Conservation (phyloP, 768 basidiomycete species). For the Phylloporus sp. region DNA sequence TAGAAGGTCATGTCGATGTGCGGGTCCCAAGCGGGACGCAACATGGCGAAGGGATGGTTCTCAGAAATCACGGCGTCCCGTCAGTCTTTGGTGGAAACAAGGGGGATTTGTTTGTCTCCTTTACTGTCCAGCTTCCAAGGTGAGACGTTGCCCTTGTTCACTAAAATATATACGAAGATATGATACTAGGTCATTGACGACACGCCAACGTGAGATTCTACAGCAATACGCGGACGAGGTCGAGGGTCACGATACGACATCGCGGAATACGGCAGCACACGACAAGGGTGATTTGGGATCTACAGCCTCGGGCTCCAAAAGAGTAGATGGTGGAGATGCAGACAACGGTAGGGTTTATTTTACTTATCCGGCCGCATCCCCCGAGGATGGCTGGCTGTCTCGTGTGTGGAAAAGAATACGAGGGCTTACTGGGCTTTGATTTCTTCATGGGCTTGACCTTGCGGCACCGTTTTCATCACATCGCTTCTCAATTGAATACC, state of each 20-base stretch:
- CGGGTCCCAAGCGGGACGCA: constrained; percentile 90
- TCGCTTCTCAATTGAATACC: constrained; percentile 31
- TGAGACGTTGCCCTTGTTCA: constrained; percentile 35
- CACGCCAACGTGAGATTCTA: constrained; percentile 80
- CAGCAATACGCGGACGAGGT: constrained; percentile 90
- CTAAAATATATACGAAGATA: constrained; percentile 4
- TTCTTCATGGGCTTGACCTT: constrained; percentile 46
- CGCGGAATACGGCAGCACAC: constrained; percentile 10
- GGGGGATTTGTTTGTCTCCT: constrained; percentile 87
- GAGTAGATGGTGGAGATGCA: constrained; percentile 21
- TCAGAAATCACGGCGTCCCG: constrained; percentile 80
- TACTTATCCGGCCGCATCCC: constrained; percentile 49
- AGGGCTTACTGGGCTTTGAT: constrained; percentile 66
- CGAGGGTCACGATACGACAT: constrained; percentile 53
- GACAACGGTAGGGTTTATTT: constrained; percentile 75
- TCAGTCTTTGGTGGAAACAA: constrained; percentile 53
- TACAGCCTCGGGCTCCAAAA: constrained; percentile 16
- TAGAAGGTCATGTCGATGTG: constrained; percentile 94
- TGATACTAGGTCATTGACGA: constrained; percentile 63
- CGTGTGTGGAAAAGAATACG: constrained; percentile 63
- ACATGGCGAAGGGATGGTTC: constrained; percentile 94
- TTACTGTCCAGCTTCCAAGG: constrained; percentile 88
- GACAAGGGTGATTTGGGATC: constrained; percentile 18
- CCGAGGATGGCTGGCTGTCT: constrained; percentile 62
- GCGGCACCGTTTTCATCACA: constrained; percentile 23